Evolutionary conservation across 2,329 filamentous ascomycete genomes (phyloP).

Genomic region (Fusarium verrucosum): DNA sequence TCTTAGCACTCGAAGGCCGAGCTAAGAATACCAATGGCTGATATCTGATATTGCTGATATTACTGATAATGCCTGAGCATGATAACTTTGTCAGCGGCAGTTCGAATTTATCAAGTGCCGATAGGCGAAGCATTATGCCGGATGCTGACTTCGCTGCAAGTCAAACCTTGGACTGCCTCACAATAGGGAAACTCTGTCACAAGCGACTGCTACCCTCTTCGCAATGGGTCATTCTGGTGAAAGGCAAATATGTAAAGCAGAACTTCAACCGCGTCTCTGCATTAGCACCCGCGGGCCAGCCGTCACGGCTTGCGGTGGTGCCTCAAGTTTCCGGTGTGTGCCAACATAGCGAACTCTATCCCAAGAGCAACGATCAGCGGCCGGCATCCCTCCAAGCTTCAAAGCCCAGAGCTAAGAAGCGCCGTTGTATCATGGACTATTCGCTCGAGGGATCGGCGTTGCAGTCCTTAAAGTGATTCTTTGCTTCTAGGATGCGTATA

Average conservation of each 20-base stretch:
- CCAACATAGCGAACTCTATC: slow-evolving; percentile 36
- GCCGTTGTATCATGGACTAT: neutral
- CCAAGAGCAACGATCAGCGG: slow-evolving; percentile 12
- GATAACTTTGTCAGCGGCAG: neutral
- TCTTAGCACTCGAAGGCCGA: neutral
- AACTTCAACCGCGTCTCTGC: slow-evolving; percentile 9
- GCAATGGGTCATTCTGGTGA: neutral
- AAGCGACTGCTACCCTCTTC: neutral
- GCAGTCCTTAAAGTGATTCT: neutral
- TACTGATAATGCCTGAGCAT: neutral
- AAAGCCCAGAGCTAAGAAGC: slow-evolving; percentile 1
- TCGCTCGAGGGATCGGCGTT: slow-evolving; percentile 4
- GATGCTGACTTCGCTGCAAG: slow-evolving; percentile 7
- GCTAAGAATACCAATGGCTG: neutral
- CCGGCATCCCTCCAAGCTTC: neutral
- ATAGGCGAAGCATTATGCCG: neutral
- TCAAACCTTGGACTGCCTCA: slow-evolving; percentile 13
- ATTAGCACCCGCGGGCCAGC: slow-evolving; percentile 25
- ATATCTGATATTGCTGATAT: neutral
- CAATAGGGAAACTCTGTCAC: neutral
- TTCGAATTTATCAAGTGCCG: slow-evolving; percentile 13
- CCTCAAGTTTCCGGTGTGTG: slow-evolving; percentile 19
- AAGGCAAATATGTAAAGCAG: neutral
- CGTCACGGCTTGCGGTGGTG: slow-evolving; percentile 31
- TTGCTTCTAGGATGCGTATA: neutral